phyloP scores from a whole-genome alignment of 2,329 filamentous ascomycete species.

The Allantophomopsis lycopodina region DNA sequence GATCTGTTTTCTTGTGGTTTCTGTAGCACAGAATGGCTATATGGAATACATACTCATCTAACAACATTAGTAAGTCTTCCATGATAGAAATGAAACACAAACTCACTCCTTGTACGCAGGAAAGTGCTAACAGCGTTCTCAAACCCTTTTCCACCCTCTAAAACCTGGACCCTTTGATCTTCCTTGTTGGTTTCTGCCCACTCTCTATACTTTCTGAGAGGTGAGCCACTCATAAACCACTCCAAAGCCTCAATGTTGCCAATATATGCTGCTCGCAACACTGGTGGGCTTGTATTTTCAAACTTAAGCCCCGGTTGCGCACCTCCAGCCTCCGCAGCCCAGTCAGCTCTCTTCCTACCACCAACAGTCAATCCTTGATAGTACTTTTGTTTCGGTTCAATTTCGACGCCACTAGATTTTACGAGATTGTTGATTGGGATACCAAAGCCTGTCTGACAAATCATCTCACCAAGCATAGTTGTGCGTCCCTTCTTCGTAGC shows the following conservation, averaged over 20 bases:
- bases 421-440: conserved; percentile 56
- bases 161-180: conserved; percentile 46
- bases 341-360: conserved; percentile 61
- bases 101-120: conserved; percentile 45
- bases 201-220: conserved; percentile 51
- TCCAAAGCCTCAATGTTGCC: conserved; percentile 56
- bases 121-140: conserved; percentile 48
- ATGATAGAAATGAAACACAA: background rate
- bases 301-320: conserved; percentile 23
- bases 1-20: no score
- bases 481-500: conserved; percentile 35
- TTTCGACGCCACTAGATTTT: conserved; percentile 47
- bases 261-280: conserved; percentile 40
- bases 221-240: conserved; percentile 64
- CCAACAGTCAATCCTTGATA: conserved; percentile 70
- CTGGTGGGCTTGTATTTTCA: conserved; percentile 36
- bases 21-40: no score
- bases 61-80: background rate
- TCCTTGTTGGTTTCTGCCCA: conserved; percentile 49
- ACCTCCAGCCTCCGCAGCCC: conserved; percentile 54
- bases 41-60: no score
- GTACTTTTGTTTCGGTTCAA: conserved; percentile 50
- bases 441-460: conserved; percentile 52
- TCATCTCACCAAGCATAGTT: conserved; percentile 46
- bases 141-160: conserved; percentile 48